These are phyloP conservation scores for Solanum sparsipilum DNA, from an alignment of 257 asterid genomes.

Conservation along the genomic window DNA sequence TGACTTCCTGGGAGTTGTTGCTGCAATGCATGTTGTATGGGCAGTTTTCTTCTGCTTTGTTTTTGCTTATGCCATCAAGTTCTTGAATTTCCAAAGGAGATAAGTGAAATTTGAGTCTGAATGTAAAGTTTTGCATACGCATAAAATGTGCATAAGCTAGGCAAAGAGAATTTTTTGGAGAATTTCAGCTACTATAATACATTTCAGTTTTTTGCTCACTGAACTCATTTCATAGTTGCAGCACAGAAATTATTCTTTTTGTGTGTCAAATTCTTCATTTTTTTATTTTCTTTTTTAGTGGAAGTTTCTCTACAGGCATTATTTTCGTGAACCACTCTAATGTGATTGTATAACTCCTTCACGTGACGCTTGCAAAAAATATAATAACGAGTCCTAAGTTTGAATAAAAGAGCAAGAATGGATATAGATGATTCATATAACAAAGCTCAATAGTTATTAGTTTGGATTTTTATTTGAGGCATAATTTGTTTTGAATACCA, in stretches of 20 bases:
- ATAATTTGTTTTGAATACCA: not conserved
- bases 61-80: conserved; percentile 62
- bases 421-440: not conserved
- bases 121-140: not conserved
- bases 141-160: not conserved
- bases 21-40: conserved; percentile 59
- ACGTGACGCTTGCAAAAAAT: not conserved
- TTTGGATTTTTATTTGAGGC: not conserved
- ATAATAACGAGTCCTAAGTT: not conserved
- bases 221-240: not conserved
- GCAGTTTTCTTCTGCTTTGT: conserved; percentile 50
- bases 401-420: not conserved
- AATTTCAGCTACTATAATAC: not conserved
- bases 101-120: not conserved
- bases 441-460: not conserved
- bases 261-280: not conserved
- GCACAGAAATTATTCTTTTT: not conserved
- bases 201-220: not conserved
- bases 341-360: not conserved
- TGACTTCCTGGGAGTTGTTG: conserved; percentile 67
- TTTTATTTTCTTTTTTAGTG: not conserved
- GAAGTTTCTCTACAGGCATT: not conserved
- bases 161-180: not conserved
- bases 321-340: not conserved
- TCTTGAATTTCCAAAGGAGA: conserved; percentile 69